Conservation (phyloP, 305 asterid genomes). For the Solanum chacoense region DNA sequence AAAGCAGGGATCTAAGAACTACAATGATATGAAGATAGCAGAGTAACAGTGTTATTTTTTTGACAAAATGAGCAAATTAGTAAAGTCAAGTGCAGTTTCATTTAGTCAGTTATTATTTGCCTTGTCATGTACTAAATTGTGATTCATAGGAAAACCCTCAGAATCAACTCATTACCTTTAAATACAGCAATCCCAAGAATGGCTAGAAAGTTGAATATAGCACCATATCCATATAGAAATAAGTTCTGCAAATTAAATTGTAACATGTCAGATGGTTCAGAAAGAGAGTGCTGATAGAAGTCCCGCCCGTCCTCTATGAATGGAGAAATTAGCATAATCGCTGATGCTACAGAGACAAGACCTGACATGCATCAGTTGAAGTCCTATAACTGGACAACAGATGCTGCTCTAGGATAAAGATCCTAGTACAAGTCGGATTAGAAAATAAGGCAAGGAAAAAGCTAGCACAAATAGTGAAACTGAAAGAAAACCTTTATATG, state of each 20-base stretch:
- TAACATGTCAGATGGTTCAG: not conserved
- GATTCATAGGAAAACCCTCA: not conserved
- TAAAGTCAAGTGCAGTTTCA: not conserved
- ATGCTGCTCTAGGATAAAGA: not conserved
- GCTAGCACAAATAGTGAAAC: not conserved
- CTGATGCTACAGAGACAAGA: not conserved
- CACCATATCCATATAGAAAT: constrained; percentile 95
- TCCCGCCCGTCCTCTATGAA: not conserved
- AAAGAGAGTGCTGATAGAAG: not conserved
- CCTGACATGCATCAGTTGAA: not conserved
- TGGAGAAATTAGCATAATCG: not conserved
- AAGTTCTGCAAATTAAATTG: constrained; percentile 57
- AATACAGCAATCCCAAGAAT: constrained; percentile 58
- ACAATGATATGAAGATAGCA: not conserved
- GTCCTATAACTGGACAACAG: not conserved
- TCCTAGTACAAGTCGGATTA: not conserved
- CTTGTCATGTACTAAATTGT: not conserved
- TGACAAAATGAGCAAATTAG: not conserved
- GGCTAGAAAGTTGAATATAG: constrained; percentile 92
- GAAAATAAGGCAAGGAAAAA: not conserved
- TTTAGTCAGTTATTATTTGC: not conserved
- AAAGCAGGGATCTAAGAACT: not conserved
- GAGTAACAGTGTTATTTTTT: not conserved
- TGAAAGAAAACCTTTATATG: not conserved
- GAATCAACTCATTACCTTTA: constrained; percentile 41